Base-by-base conservation (phyloP, 495 filamentous ascomycete species). In the Glonium stellatum region DNA sequence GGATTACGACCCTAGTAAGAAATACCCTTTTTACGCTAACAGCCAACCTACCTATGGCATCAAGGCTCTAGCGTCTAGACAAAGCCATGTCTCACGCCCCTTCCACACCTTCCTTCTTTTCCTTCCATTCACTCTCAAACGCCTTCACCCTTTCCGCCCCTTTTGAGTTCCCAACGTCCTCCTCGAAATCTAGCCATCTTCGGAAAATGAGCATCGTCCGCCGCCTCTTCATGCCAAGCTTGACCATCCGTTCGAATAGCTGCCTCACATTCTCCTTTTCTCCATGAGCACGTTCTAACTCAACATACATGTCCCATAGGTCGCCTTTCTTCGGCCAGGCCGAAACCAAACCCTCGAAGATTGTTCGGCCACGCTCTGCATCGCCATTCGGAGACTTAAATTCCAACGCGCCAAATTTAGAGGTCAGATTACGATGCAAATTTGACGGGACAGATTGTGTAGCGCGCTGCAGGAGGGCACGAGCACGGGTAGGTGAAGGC, bases 241-340 rank as follows among this genome's bases (percentile, higher is more conserved):
- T 80, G 12, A 77, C 77, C 48, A 90, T 88, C n/a, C 91, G 79
- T 73, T 91, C 90, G 69, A 90, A 95, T 47, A 96, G 71, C 39
- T 83, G 82, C 54, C 90, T 78, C 18, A 92, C 80, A 56, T 82
- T 77, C 56, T 87, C 86, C 36, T 77, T 76, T 51, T 84, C 79
- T 13, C 79, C 84, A 61, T 76, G 84, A 72, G 70, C 70, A 60
- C 87, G 86, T 75, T 98, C 93, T 62, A 96, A 78, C 65, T 96
- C 89, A 12, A 97, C 63, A 42, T 92, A 84, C 67, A 95, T 82
- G 73, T 91, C 96, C 91, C 92, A 97, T 52, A 96, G 72, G 71
- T 96, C 90, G 49, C 90, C 80, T 60, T 87, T 87, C 79, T 92
- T 93, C 59, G 89, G 89, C 78, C 87, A 96, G 15, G 85, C 85